A percentile compares a stretch with the other conserved stretches of the same genome.
These are phyloP conservation scores for Verticillium tricorpus DNA, from an alignment of 2,329 filamentous ascomycete genomes.

Conservation along the genomic window DNA sequence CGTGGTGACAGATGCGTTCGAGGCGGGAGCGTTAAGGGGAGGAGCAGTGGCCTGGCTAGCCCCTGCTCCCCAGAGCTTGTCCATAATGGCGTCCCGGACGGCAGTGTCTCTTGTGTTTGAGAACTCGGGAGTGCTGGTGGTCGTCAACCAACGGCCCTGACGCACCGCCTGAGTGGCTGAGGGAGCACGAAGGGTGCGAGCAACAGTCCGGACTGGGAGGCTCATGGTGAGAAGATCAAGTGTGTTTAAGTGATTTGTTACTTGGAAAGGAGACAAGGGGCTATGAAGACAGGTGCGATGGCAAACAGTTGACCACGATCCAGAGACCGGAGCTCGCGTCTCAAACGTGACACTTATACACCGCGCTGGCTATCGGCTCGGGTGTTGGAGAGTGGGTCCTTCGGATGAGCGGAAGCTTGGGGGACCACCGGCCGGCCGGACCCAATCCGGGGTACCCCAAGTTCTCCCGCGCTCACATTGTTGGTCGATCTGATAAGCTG, in stretches of 20 bases:
- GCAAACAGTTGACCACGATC: not conserved
- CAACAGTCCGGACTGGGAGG: not conserved
- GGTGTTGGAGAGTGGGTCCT: not conserved
- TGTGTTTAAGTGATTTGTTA: too few relatives aligned
- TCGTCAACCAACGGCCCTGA: not conserved
- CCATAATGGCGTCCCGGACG: constrained; percentile 1
- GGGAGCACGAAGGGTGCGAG: not conserved
- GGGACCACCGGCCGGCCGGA: not conserved
- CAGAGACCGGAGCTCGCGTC: not conserved
- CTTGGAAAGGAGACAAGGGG: not conserved
- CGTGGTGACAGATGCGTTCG: not conserved
- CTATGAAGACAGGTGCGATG: not conserved
- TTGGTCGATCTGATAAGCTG: not conserved
- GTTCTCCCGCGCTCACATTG: not conserved
- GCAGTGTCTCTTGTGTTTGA: not conserved
- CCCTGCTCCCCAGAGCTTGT: constrained; percentile 2
- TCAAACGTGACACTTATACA: not conserved
- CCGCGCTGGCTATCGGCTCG: not conserved
- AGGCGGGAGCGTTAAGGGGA: not conserved
- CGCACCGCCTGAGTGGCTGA: not conserved
- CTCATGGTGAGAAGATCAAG: not conserved
- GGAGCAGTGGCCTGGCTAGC: not conserved
- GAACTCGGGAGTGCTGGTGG: not conserved
- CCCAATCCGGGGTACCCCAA: not conserved
- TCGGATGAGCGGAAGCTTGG: constrained; percentile 2